phyloP scores from a whole-genome alignment of 805 yeast genomes.

The Pichia insulana region DNA sequence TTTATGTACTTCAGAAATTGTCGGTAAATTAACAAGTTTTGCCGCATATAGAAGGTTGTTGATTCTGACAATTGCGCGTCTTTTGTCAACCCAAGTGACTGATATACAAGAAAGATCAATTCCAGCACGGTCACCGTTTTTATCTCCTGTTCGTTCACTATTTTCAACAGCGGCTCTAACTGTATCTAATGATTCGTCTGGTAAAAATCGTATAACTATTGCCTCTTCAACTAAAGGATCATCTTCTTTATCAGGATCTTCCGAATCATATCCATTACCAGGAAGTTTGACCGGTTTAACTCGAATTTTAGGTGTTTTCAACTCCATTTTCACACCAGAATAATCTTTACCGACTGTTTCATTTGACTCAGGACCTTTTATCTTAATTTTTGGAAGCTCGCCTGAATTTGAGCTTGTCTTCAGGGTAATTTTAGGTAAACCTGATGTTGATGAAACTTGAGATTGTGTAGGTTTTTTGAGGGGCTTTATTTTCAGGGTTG shows the following conservation, averaged over 20 bases:
- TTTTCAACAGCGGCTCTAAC: slow-evolving; percentile 66
- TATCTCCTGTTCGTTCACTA: slow-evolving; percentile 28
- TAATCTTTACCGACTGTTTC: not conserved
- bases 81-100: slow-evolving; percentile 75
- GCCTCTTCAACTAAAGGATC: slow-evolving; percentile 91
- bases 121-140: not conserved
- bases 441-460: too few species aligned
- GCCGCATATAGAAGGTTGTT: slow-evolving; percentile 70
- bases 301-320: slow-evolving; percentile 36
- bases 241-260: slow-evolving; percentile 91
- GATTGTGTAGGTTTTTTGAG: slow-evolving; percentile 6
- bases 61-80: slow-evolving; percentile 71
- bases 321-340: slow-evolving; percentile 20
- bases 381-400: slow-evolving; percentile 36
- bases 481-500: slow-evolving; percentile 22
- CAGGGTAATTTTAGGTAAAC: slow-evolving; percentile 13
- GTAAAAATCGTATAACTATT: slow-evolving; percentile 63
- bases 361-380: slow-evolving; percentile 50
- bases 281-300: slow-evolving; percentile 62
- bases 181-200: slow-evolving; percentile 60
- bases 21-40: slow-evolving; percentile 80
- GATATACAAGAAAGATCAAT: slow-evolving; percentile 57
- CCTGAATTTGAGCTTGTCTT: slow-evolving; percentile 8
- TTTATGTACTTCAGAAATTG: slow-evolving; percentile 78
- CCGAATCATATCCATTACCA: slow-evolving; percentile 95